Evolutionary conservation across 768 basidiomycete species (phyloP).

Genomic region (Russula earlei): DNA sequence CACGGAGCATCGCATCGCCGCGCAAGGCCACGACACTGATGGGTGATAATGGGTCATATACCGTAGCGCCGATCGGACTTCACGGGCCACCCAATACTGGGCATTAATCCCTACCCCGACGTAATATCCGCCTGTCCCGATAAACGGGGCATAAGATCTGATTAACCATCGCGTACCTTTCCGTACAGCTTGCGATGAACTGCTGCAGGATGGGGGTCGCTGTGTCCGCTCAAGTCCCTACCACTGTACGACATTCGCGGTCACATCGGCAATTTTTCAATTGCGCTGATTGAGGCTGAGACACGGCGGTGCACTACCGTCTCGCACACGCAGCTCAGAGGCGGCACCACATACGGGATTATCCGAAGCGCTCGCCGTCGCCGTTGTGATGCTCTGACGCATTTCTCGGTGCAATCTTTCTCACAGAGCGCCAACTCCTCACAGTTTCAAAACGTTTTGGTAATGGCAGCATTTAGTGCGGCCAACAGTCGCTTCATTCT

Average conservation of each 20-base stretch:
- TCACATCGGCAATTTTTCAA: neutral
- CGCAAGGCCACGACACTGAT: neutral
- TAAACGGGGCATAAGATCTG: neutral
- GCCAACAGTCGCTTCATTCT: too few relatives aligned
- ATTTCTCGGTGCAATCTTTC: neutral
- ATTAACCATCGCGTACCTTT: neutral
- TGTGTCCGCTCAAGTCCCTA: neutral
- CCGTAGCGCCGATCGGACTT: neutral
- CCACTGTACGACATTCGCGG: neutral
- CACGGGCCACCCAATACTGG: neutral
- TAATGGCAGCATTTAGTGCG: neutral
- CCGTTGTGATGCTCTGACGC: neutral
- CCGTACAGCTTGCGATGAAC: too few relatives aligned
- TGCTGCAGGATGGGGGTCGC: neutral
- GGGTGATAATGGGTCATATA: too few relatives aligned
- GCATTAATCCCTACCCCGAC: neutral
- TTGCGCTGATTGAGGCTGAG: neutral
- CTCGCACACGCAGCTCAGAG: neutral
- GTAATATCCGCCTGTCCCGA: neutral
- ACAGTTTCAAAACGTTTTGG: neutral
- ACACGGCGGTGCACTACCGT: neutral
- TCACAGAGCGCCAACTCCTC: neutral
- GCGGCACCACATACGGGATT: neutral
- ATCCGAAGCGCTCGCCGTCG: neutral
- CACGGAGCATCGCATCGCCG: constrained; percentile 2